Conservation (phyloP, 352 stramenopile species). For the Phytophthora citricola region DNA sequence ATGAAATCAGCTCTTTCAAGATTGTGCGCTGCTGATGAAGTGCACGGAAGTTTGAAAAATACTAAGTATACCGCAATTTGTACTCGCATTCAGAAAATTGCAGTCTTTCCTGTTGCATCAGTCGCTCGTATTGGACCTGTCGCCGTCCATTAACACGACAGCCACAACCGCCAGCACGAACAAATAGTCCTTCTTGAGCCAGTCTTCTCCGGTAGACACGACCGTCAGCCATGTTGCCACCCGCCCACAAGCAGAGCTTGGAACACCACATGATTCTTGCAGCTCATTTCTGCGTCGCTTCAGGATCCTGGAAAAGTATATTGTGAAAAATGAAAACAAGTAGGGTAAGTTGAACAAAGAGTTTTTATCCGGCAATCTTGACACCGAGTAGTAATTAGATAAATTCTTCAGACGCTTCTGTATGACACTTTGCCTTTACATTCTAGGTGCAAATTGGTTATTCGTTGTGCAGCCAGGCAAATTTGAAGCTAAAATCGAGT, state of each 20-base stretch:
- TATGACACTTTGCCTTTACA: too few relatives aligned
- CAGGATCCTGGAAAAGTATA: slow-evolving; percentile 18
- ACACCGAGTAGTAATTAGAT: too few relatives aligned
- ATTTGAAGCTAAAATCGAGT: too few relatives aligned
- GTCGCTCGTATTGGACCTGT: slow-evolving; percentile 59
- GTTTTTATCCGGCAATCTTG: too few relatives aligned
- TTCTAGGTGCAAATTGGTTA: neutral
- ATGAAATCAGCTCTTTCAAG: slow-evolving; percentile 66
- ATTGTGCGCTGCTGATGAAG: slow-evolving; percentile 28
- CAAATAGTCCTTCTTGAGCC: slow-evolving; percentile 61
- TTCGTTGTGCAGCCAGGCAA: neutral
- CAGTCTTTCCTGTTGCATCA: slow-evolving; percentile 39
- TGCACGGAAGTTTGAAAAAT: neutral
- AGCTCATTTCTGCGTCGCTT: slow-evolving; percentile 18
- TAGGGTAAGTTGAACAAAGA: too few relatives aligned
- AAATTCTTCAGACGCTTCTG: too few relatives aligned
- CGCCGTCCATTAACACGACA: slow-evolving; percentile 59
- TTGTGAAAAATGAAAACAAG: slow-evolving; percentile 5
- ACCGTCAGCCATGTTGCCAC: slow-evolving; percentile 65
- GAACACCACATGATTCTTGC: slow-evolving; percentile 24
- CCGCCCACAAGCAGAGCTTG: slow-evolving; percentile 52
- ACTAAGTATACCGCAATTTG: too few relatives aligned
- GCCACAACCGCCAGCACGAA: slow-evolving; percentile 66
- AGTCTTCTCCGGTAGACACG: slow-evolving; percentile 47
- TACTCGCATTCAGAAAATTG: neutral